A percentile compares a stretch with the other conserved stretches of the same genome.
phyloP scores from a whole-genome alignment of 768 basidiomycete genomes.

The Suillus alpinus region DNA sequence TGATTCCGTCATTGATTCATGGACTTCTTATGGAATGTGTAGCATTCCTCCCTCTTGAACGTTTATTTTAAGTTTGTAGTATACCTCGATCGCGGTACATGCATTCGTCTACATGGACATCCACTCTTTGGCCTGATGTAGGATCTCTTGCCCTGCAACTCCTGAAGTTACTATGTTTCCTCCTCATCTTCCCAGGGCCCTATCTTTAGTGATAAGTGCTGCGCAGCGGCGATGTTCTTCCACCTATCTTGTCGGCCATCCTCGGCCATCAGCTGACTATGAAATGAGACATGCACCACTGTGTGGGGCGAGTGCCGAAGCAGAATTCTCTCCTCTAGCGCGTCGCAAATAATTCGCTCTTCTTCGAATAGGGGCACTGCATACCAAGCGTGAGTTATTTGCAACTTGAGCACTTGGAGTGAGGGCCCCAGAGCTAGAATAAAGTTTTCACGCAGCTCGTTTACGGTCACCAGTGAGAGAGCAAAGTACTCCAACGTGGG shows the following conservation, averaged over 20 bases:
- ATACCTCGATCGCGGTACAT: not conserved
- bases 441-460: slow-evolving; percentile 32
- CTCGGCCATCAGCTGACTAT: slow-evolving; percentile 17
- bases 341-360: slow-evolving; percentile 29
- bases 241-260: slow-evolving; percentile 22
- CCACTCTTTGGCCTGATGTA: not conserved
- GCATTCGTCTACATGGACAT: not conserved
- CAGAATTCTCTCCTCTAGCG: slow-evolving; percentile 25
- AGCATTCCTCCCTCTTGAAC: not conserved
- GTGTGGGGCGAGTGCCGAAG: slow-evolving; percentile 7
- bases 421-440: slow-evolving; percentile 27
- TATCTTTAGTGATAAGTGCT: slow-evolving; percentile 19
- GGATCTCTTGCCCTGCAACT: not conserved
- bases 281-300: slow-evolving; percentile 18
- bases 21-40: not conserved
- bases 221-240: slow-evolving; percentile 23
- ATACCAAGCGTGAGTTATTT: slow-evolving; percentile 35
- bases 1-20: not conserved
- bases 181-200: slow-evolving; percentile 30
- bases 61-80: not conserved
- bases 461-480: slow-evolving; percentile 33
- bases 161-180: slow-evolving; percentile 5
- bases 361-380: slow-evolving; percentile 26
- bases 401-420: slow-evolving; percentile 33
- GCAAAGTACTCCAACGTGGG: slow-evolving; percentile 33